phyloP scores from a whole-genome alignment of 345 rosid species.

The Nephelium lappaceum region DNA sequence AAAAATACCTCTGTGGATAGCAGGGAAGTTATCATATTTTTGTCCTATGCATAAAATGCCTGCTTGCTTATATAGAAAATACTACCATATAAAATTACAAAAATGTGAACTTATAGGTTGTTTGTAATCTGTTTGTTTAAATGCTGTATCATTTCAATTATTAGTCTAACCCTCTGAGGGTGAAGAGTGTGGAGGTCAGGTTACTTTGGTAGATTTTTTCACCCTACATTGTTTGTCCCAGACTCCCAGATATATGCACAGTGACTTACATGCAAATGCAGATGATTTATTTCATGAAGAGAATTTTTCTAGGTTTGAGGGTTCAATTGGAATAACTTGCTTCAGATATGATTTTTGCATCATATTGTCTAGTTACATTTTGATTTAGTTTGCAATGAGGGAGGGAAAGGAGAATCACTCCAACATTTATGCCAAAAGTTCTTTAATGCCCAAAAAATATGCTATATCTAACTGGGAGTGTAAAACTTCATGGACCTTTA shows the following conservation, averaged over 20 bases:
- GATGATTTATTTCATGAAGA: not conserved
- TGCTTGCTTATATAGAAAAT: not conserved
- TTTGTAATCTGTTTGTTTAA: not conserved
- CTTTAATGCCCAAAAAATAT: not conserved
- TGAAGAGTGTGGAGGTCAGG: not conserved
- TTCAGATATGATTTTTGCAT: not conserved
- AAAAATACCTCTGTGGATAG: not conserved
- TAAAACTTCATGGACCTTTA: too few species aligned
- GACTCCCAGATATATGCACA: too few species aligned
- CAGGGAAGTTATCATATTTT: not conserved
- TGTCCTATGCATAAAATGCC: not conserved
- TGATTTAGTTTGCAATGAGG: not conserved
- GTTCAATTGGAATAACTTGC: not conserved
- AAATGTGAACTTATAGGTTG: not conserved
- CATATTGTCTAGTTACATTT: not conserved
- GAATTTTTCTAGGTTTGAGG: not conserved
- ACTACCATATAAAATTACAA: not conserved
- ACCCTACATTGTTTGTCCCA: not conserved
- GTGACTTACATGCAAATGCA: not conserved
- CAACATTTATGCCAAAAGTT: not conserved
- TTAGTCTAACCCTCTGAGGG: not conserved
- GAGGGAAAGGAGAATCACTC: not conserved
- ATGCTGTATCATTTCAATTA: too few species aligned
- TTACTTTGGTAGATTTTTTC: not conserved
- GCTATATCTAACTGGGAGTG: not conserved